These are phyloP conservation scores for Rhynchosporium graminicola DNA, from an alignment of 2,329 filamentous ascomycete species.

Conservation along the genomic window DNA sequence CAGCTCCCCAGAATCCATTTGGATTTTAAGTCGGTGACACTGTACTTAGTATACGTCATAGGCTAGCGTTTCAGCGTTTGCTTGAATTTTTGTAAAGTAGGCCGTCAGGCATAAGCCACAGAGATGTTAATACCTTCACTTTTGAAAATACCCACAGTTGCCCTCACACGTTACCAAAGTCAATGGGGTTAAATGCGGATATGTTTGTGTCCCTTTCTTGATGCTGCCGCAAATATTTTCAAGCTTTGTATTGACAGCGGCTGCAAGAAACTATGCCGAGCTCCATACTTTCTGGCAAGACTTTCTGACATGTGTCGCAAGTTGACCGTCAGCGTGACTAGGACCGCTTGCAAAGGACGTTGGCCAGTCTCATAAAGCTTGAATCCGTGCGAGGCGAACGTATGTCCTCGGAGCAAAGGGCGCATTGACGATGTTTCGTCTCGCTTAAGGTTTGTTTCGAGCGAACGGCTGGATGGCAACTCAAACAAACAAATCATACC, in stretches of 20 bases:
- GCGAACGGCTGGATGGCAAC: slow-evolving; percentile 1
- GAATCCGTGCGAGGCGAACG: background rate
- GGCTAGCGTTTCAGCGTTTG: slow-evolving; percentile 29
- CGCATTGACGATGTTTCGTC: slow-evolving; percentile 11
- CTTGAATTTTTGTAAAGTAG: slow-evolving; percentile 37
- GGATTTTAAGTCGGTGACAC: slow-evolving; percentile 54
- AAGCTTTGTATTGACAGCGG: background rate
- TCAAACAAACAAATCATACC: slow-evolving; percentile 9
- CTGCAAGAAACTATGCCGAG: too few species aligned
- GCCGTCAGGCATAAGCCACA: slow-evolving; percentile 33
- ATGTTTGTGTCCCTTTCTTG: too few species aligned
- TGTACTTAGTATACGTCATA: slow-evolving; percentile 31
- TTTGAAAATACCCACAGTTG: background rate
- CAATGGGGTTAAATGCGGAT: background rate
- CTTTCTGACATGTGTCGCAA: too few species aligned
- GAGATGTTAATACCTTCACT: slow-evolving; percentile 32
- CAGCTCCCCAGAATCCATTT: slow-evolving; percentile 70
- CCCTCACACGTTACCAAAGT: background rate
- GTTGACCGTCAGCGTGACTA: too few species aligned
- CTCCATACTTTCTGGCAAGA: too few species aligned
- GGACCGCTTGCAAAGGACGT: too few species aligned
- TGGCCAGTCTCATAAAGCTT: background rate
- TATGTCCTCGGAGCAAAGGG: background rate
- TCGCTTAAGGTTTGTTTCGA: slow-evolving; percentile 5
- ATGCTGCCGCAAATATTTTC: too few species aligned